phyloP scores from a whole-genome alignment of 2,329 filamentous ascomycete genomes.

The Lachnellula hyalina region DNA sequence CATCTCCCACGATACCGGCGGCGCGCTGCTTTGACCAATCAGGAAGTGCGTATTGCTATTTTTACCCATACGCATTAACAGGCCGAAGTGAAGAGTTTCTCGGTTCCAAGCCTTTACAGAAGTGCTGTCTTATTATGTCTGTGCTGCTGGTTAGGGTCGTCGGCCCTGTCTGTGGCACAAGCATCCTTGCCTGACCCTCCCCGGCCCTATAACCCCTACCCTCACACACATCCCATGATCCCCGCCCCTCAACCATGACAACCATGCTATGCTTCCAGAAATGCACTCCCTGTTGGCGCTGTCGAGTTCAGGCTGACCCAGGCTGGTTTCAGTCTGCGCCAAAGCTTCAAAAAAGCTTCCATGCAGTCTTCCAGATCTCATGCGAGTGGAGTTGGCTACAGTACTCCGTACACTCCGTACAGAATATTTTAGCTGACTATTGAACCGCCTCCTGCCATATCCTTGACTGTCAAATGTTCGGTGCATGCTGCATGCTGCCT shows the following conservation, averaged over 20 bases:
- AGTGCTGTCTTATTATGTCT: not conserved
- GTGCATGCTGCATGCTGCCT: constrained; percentile 1
- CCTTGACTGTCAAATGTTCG: constrained; percentile 10
- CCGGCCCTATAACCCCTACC: not conserved
- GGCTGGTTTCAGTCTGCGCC: constrained; percentile 4
- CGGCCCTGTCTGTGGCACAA: not conserved
- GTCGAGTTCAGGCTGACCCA: not conserved
- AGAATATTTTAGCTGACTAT: not conserved
- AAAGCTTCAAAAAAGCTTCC: constrained; percentile 24
- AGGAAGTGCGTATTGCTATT: not conserved
- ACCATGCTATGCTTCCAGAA: not conserved
- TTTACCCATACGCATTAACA: constrained; percentile 12
- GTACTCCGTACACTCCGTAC: not conserved
- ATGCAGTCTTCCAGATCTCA: constrained; percentile 23
- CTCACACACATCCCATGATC: not conserved
- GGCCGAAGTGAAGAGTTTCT: not conserved
- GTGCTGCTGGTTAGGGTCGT: constrained; percentile 3
- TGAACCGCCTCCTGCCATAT: not conserved
- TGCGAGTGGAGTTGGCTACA: constrained; percentile 12
- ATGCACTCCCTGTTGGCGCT: constrained; percentile 7
- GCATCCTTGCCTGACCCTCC: not conserved
- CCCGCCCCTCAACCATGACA: not conserved
- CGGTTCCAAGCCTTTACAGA: constrained; percentile 2
- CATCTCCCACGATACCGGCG: constrained; percentile 6
- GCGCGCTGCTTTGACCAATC: constrained; percentile 1